Evolutionary conservation across 2,329 filamentous ascomycete genomes (phyloP).

Genomic region (Hymenoscyphus fraxineus): DNA sequence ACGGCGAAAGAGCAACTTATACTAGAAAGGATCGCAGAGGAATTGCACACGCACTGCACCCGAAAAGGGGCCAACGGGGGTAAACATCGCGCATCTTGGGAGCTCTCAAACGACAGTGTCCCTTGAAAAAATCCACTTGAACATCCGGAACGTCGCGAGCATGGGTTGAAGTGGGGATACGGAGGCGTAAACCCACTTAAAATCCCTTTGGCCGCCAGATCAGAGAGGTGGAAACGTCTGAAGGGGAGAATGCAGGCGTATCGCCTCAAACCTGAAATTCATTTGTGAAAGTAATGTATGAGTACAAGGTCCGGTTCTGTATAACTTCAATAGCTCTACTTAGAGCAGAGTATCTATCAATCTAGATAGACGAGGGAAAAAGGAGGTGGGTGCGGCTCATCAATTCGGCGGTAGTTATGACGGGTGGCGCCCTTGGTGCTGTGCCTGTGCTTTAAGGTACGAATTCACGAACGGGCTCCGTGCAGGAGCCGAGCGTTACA

Average conservation of each 20-base stretch:
- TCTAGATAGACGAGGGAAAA: no score
- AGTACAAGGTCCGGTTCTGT: background rate
- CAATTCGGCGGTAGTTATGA: no score
- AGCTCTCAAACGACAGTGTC: background rate
- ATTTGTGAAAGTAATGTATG: background rate
- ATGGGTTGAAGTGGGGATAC: background rate
- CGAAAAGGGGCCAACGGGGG: background rate
- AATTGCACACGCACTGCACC: background rate
- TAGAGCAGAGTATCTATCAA: background rate
- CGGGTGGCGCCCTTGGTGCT: no score
- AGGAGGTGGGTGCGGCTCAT: no score
- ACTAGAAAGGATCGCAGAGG: background rate
- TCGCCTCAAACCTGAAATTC: background rate
- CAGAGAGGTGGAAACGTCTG: background rate
- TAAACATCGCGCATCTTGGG: background rate
- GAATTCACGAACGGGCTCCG: no score
- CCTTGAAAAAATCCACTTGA: background rate
- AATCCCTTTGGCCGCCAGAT: background rate
- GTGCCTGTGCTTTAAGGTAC: no score
- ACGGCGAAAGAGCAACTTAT: background rate
- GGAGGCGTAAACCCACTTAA: constrained; percentile 1
- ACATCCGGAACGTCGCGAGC: constrained; percentile 3
- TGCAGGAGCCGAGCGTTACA: no score
- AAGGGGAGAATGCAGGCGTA: background rate
- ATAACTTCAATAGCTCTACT: background rate